Evolutionary conservation across 2,329 filamentous ascomycete species (phyloP).

Genomic region (Stachybotrys elegans): DNA sequence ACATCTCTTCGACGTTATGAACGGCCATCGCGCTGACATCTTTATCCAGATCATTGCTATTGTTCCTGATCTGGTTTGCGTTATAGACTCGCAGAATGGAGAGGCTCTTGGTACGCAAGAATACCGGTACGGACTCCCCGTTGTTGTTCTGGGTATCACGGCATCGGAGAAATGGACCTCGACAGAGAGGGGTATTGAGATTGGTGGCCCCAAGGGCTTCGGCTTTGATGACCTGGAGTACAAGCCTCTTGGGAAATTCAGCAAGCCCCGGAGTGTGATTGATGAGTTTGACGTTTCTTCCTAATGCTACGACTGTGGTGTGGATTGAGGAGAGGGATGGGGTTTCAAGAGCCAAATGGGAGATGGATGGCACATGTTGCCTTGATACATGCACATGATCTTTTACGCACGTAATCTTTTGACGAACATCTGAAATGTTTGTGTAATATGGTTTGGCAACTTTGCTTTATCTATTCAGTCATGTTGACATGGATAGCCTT

Average conservation of each 20-base stretch:
- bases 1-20: no score
- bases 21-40: no score
- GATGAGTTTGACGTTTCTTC: constrained; percentile 38
- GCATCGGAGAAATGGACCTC: constrained; percentile 41
- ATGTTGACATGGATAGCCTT: constrained; percentile 21
- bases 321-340: background rate
- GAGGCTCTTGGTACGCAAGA: constrained; percentile 53
- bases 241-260: constrained; percentile 40
- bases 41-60: constrained; percentile 32
- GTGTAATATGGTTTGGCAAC: no score
- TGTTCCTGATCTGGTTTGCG: constrained; percentile 51
- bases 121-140: constrained; percentile 48
- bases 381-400: no score
- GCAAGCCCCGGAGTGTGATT: constrained; percentile 47
- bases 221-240: constrained; percentile 43
- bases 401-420: no score
- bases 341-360: background rate
- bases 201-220: constrained; percentile 45
- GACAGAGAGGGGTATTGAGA: constrained; percentile 38
- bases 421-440: no score
- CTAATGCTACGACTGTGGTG: no score
- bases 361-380: no score
- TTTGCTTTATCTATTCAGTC: no score
- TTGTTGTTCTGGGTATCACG: constrained; percentile 42
- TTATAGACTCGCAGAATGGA: constrained; percentile 52